A percentile compares a stretch with the other conserved stretches of the same genome.
phyloP scores from a whole-genome alignment of 2,329 filamentous ascomycete species.

The Plectosphaerella sp. region DNA sequence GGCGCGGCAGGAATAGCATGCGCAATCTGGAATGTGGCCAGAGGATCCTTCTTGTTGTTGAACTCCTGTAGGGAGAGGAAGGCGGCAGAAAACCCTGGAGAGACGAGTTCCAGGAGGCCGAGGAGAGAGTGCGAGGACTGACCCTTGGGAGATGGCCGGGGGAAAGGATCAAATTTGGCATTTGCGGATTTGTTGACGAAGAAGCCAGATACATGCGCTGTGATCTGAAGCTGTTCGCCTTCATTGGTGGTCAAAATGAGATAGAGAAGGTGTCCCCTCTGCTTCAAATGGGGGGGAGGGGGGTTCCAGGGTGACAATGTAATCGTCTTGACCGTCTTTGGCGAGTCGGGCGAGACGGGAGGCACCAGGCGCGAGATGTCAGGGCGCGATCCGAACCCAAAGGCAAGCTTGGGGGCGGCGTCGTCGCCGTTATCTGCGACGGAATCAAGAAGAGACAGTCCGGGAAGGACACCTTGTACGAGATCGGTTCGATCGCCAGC shows the following conservation, averaged over 20 bases:
- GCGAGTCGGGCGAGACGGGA: conserved; percentile 58
- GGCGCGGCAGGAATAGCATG: conserved; percentile 90
- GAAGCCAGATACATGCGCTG: conserved; percentile 89
- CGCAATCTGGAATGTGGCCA: conserved; percentile 92
- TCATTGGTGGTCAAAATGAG: conserved; percentile 86
- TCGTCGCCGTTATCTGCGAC: conserved; percentile 47
- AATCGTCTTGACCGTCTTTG: conserved; percentile 88
- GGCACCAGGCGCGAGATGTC: conserved; percentile 70
- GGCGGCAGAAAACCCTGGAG: conserved; percentile 72
- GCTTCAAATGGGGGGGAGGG: conserved; percentile 83
- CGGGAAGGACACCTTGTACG: conserved; percentile 79
- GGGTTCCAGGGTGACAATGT: conserved; percentile 94
- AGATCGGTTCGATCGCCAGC: conserved; percentile 84
- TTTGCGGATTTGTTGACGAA: conserved; percentile 96
- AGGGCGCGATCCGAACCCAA: conserved; percentile 69
- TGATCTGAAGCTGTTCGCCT: conserved; percentile 92
- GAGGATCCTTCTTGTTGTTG: conserved; percentile 79
- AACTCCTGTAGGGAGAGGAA: conserved; percentile 79
- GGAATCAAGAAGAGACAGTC: conserved; percentile 80
- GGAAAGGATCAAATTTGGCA: conserved; percentile 88
- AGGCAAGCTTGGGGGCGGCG: conserved; percentile 46
- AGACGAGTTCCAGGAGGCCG: conserved; percentile 71
- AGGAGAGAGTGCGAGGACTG: conserved; percentile 81
- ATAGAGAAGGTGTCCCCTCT: conserved; percentile 90
- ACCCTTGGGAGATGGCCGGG: conserved; percentile 72